Percentiles rank a stretch among this genome's conserved stretches.
These are phyloP conservation scores for Yamadazyma atmosphaerica DNA, from an alignment of 1,139 yeast genomes.

Conservation along the genomic window DNA sequence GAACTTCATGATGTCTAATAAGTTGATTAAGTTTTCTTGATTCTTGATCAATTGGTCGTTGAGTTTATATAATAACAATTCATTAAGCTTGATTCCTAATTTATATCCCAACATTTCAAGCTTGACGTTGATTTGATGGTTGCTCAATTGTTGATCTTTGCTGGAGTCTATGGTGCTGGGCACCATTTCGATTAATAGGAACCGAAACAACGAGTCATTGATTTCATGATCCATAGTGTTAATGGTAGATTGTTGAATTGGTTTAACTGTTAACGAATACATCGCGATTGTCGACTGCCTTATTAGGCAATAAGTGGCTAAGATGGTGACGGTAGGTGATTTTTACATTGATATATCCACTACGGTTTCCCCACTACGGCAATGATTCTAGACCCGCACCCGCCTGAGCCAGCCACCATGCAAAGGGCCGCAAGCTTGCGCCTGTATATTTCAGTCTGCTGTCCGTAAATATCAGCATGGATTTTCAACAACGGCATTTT, in stretches of 20 bases:
- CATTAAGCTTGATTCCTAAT: conserved; percentile 74
- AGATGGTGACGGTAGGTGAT: background rate
- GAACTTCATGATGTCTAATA: conserved; percentile 84
- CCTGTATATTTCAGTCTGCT: background rate
- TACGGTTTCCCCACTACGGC: background rate
- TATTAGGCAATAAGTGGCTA: background rate
- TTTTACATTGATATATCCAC: background rate
- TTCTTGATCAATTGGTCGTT: conserved; percentile 43
- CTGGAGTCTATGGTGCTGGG: conserved; percentile 68
- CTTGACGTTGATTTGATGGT: conserved; percentile 53
- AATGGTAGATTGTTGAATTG: background rate
- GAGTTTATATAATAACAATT: conserved; percentile 59
- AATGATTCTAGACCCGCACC: background rate
- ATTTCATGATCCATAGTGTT: conserved; percentile 25
- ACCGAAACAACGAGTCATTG: conserved; percentile 52
- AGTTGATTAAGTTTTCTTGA: conserved; percentile 50
- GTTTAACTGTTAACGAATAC: background rate
- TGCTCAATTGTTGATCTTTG: conserved; percentile 16
- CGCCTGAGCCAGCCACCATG: background rate
- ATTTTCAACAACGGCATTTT: background rate
- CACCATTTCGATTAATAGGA: conserved; percentile 71
- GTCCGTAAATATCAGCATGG: background rate
- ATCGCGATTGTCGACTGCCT: background rate
- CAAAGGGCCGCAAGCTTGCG: background rate
- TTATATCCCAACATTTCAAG: conserved; percentile 72